phyloP scores from a whole-genome alignment of 352 stramenopile species.

The Peronospora farinosa region DNA sequence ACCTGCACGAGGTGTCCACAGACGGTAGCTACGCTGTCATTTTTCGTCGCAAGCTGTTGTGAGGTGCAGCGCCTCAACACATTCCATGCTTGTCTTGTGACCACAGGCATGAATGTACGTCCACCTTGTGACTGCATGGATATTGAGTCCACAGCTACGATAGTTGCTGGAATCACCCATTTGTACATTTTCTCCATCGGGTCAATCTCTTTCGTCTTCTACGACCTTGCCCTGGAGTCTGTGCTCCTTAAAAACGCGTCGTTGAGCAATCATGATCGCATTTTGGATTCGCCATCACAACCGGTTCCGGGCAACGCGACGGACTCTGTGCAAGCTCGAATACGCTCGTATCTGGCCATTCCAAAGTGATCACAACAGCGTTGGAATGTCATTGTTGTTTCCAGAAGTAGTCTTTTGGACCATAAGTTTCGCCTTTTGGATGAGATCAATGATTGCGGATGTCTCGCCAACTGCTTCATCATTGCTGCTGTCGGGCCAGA shows the following conservation, averaged over 20 bases:
- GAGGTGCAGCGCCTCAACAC: no score
- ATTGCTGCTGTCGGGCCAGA: conserved; percentile 38
- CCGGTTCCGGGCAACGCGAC: conserved; percentile 37
- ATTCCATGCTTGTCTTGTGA: conserved; percentile 41
- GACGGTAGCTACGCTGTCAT: conserved; percentile 25
- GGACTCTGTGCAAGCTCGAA: conserved; percentile 38
- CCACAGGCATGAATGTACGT: conserved; percentile 33
- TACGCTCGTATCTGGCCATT: conserved; percentile 46
- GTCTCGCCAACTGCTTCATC: conserved; percentile 42
- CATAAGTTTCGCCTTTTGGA: no score
- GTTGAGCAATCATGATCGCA: conserved; percentile 57
- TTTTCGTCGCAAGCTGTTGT: conserved; percentile 29
- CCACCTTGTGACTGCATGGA: conserved; percentile 36
- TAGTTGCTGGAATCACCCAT: conserved; percentile 40
- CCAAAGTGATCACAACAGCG: conserved; percentile 55
- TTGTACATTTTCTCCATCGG: conserved; percentile 31
- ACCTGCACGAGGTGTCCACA: conserved; percentile 41
- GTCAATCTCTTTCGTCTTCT: conserved; percentile 10
- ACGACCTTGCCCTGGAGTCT: conserved; percentile 12
- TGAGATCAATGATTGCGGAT: no score
- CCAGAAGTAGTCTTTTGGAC: conserved; percentile 76
- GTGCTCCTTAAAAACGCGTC: conserved; percentile 41
- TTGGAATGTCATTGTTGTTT: conserved; percentile 50
- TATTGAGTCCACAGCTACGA: conserved; percentile 35
- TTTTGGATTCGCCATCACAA: conserved; percentile 52